A percentile compares a stretch with the other conserved stretches of the same genome.
Evolutionary conservation across 192 early-diverging fungal genomes (phyloP).

Genomic region (Coemansia sp.): DNA sequence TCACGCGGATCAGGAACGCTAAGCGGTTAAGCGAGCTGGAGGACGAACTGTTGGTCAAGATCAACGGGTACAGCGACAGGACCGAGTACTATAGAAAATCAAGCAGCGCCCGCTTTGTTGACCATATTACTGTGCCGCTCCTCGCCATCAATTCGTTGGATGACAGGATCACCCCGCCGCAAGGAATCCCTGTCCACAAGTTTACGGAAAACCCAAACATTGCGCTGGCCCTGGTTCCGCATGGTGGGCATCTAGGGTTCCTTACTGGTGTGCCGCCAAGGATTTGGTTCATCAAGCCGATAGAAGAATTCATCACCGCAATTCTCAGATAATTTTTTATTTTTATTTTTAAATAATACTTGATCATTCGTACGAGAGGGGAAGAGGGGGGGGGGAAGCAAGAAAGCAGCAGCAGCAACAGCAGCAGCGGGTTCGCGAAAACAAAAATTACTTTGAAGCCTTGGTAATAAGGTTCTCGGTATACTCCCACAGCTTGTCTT

Average conservation of each 20-base stretch:
- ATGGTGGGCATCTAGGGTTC: conserved; percentile 94
- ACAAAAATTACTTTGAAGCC: not conserved
- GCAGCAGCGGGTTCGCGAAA: too few relatives aligned
- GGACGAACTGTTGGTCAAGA: conserved; percentile 62
- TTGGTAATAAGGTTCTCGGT: conserved; percentile 28
- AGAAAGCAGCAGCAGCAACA: not conserved
- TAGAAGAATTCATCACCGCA: conserved; percentile 65
- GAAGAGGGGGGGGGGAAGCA: not conserved
- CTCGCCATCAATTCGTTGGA: conserved; percentile 81
- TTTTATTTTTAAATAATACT: not conserved
- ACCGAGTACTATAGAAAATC: conserved; percentile 74
- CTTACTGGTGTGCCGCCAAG: conserved; percentile 36
- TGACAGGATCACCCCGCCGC: conserved; percentile 73
- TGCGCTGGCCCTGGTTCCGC: conserved; percentile 71
- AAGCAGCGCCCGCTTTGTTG: conserved; percentile 57
- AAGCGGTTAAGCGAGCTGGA: conserved; percentile 82
- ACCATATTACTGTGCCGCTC: conserved; percentile 69
- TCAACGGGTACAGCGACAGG: conserved; percentile 72
- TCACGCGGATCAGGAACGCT: conserved; percentile 53
- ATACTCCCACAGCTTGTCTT: conserved; percentile 45
- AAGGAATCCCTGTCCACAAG: conserved; percentile 72
- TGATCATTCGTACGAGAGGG: too few relatives aligned
- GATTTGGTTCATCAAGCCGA: conserved; percentile 66
- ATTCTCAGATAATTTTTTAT: conserved; percentile 20
- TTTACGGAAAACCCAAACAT: conserved; percentile 72